Evolutionary conservation across 108 stramenopile species (phyloP).

Genomic region (Cylindrotheca closterium): DNA sequence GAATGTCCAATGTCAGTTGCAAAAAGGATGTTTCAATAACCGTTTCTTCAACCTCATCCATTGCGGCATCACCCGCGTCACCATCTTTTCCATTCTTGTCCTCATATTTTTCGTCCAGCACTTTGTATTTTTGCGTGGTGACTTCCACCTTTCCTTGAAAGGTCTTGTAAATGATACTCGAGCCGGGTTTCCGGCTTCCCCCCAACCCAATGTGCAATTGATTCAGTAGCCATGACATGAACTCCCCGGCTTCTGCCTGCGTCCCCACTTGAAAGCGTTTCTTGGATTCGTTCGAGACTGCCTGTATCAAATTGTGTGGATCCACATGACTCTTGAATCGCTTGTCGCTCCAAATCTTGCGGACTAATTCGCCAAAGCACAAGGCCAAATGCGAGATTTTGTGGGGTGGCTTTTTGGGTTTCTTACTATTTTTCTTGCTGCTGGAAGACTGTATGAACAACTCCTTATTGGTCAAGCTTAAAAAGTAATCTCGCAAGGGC

Average conservation of each 20-base stretch:
- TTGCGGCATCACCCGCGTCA: constrained; percentile 38
- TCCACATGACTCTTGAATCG: constrained; percentile 94
- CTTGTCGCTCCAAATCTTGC: constrained; percentile 92
- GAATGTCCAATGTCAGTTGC: constrained; percentile 95
- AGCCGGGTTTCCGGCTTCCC: constrained; percentile 45
- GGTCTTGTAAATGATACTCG: constrained; percentile 84
- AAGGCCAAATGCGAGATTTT: constrained; percentile 60
- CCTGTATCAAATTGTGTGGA: constrained; percentile 95
- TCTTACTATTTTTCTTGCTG: constrained; percentile 24
- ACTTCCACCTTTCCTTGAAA: constrained; percentile 93
- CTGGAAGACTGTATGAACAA: not conserved
- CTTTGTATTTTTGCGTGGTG: constrained; percentile 63
- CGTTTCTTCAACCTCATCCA: constrained; percentile 62
- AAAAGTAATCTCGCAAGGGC: constrained; percentile 93
- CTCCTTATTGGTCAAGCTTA: constrained; percentile 40
- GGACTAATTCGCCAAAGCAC: constrained; percentile 88
- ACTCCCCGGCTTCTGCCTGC: constrained; percentile 92
- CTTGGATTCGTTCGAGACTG: constrained; percentile 80
- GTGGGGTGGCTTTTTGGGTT: constrained; percentile 29
- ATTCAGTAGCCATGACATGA: constrained; percentile 95
- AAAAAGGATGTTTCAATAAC: constrained; percentile 74
- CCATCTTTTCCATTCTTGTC: constrained; percentile 43
- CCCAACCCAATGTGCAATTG: constrained; percentile 88
- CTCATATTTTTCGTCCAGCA: constrained; percentile 22
- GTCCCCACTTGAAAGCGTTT: constrained; percentile 85